Evolutionary conservation across 164 flowering plant species (phyloP).

Genomic region (Vitis amurensis): DNA sequence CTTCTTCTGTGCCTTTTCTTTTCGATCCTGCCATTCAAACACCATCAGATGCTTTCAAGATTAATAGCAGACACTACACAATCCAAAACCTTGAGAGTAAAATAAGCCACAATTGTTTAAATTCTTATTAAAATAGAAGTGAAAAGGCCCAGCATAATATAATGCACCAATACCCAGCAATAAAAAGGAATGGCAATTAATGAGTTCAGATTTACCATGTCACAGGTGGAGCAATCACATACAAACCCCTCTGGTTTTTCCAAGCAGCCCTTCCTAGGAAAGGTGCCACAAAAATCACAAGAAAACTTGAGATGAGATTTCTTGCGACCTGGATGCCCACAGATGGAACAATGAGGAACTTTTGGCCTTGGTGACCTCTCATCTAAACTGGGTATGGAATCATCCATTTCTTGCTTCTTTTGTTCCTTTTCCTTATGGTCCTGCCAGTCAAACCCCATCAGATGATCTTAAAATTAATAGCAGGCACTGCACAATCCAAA

Average conservation of each 20-base stretch:
- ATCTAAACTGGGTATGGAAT: conserved; percentile 10
- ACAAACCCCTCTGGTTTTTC: conserved; percentile 67
- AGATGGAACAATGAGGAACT: conserved; percentile 75
- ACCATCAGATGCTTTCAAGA: conserved; percentile 5
- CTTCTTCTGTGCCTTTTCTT: conserved; percentile 58
- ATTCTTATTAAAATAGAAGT: not conserved
- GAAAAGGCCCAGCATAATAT: not conserved
- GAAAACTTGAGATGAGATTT: conserved; percentile 61
- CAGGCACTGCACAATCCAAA: not conserved
- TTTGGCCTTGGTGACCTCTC: conserved; percentile 26
- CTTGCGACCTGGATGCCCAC: conserved; percentile 96
- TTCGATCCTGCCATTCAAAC: conserved; percentile 40
- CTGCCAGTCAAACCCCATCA: conserved; percentile 34
- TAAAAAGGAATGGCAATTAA: not conserved
- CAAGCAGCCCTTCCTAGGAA: conserved; percentile 42
- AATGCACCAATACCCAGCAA: not conserved
- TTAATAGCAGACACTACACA: not conserved
- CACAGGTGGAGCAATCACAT: conserved; percentile 73
- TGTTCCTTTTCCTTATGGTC: conserved; percentile 45
- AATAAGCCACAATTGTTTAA: not conserved
- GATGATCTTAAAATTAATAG: not conserved
- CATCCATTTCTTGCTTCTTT: conserved; percentile 40
- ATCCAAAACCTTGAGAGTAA: not conserved
- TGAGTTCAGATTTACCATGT: conserved; percentile 38
- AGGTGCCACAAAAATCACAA: conserved; percentile 60